phyloP scores from a whole-genome alignment of 1,284 basidiomycete species.

The Cutaneotrichosporon dermatis region DNA sequence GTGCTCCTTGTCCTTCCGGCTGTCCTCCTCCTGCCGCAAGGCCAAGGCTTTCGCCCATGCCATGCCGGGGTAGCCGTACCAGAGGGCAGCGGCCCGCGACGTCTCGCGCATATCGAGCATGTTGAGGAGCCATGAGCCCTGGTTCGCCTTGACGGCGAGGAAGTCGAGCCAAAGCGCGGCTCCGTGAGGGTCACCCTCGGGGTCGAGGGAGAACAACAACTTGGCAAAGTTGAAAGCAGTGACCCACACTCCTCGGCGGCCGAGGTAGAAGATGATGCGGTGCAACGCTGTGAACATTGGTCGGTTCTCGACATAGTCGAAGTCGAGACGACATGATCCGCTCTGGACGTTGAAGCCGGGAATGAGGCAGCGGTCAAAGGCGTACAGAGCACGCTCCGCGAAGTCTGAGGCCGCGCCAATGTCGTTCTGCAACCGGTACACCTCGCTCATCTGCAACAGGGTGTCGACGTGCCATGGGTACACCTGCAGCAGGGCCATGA shows the following conservation, averaged over 20 bases:
- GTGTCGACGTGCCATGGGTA: constrained; percentile 83
- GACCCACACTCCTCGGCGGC: constrained; percentile 76
- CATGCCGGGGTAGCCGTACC: constrained; percentile 72
- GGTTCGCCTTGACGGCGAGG: constrained; percentile 72
- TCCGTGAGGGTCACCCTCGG: constrained; percentile 78
- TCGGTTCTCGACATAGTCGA: constrained; percentile 56
- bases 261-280: constrained; percentile 72
- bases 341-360: constrained; percentile 75
- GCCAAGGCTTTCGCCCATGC: constrained; percentile 71
- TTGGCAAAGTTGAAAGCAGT: constrained; percentile 85
- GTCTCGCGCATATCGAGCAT: constrained; percentile 52
- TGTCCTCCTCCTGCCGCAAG: constrained; percentile 59
- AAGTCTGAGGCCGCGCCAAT: constrained; percentile 77
- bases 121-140: constrained; percentile 71
- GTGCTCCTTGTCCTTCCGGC: constrained; percentile 55
- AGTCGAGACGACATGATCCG: constrained; percentile 77
- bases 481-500: constrained; percentile 52
- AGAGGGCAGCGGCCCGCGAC: constrained; percentile 49
- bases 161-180: constrained; percentile 77
- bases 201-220: constrained; percentile 73
- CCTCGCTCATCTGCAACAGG: constrained; percentile 69
- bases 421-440: constrained; percentile 79
- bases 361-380: constrained; percentile 79
- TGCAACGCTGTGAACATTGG: constrained; percentile 59
- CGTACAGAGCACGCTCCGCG: constrained; percentile 78